phyloP scores from a whole-genome alignment of 2,329 filamentous ascomycete genomes.

The Penicillium capsulatum region DNA sequence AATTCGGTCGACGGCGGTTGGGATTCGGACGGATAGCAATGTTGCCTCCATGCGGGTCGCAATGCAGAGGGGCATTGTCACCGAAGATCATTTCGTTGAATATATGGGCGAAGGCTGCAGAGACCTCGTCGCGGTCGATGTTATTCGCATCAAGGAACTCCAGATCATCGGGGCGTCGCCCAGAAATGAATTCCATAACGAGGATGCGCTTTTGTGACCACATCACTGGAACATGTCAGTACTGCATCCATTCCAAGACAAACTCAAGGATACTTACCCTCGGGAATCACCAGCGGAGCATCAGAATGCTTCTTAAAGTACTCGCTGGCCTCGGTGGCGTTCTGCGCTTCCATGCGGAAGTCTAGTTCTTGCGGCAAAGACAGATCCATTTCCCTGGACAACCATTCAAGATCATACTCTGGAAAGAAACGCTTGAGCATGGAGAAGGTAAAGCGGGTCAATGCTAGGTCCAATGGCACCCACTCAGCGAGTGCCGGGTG shows the following conservation, averaged over 20 bases:
- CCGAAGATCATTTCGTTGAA: constrained; percentile 99
- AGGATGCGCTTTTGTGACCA: constrained; percentile 87
- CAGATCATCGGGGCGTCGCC: constrained; percentile 82
- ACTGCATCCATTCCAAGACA: not conserved
- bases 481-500: constrained; percentile 86
- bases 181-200: constrained; percentile 91
- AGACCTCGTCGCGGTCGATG: constrained; percentile 94
- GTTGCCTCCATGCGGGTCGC: constrained; percentile 95
- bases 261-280: constrained; percentile 38
- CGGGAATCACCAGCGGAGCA: constrained; percentile 80
- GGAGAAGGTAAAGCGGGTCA: constrained; percentile 85
- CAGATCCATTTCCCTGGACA: constrained; percentile 86
- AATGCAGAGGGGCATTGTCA: constrained; percentile 80
- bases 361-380: constrained; percentile 90
- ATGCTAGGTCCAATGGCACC: constrained; percentile 77
- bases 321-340: constrained; percentile 71
- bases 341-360: constrained; percentile 78
- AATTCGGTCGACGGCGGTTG: constrained; percentile 63
- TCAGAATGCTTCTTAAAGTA: constrained; percentile 73
- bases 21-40: constrained; percentile 81
- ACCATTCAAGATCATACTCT: constrained; percentile 95
- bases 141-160: constrained; percentile 76
- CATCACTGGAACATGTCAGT: constrained; percentile 54
- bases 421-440: constrained; percentile 91
- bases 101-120: constrained; percentile 79